Evolutionary conservation across 1,284 basidiomycete species (phyloP), one percentile per base, ranked within the genome.

Genomic region (Cutaneotrichosporon daszewskae): DNA sequence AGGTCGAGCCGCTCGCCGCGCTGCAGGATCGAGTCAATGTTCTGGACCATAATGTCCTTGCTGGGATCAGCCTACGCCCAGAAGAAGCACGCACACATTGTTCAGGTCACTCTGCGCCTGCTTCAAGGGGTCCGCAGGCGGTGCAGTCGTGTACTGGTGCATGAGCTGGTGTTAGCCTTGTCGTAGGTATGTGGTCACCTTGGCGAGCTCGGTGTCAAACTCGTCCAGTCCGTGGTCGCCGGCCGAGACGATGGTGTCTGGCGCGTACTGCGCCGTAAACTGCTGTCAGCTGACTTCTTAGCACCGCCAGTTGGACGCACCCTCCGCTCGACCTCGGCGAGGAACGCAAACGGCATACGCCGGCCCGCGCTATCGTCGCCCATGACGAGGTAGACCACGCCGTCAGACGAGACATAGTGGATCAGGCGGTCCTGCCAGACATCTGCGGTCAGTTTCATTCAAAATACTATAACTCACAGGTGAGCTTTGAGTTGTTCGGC

Each of bases 41-140:
- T 92, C 69, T 91, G 86, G 29, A 95, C 91, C 90, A 96, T 95
- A 71, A 96, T 90, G 59, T 94, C 86, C 71, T 96, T 96, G 37
- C 68, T 71, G 54, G 13, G 1, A 35, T 46, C 28, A 45, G 39
- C 25, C 14, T 7, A 3, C 13, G 5, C 1, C 19, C 11, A 34
- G 14, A 2, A n/a, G 23, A 12, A 14, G 2, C 9, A 63, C 68
- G 36, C 40, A 71, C 67, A 94, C 90, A 59, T 91, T 85, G 51
- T 85, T 84, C 24, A 98, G 77, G 65, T 98, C 92, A 9, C 78
- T 79, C 64, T 92, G 90, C 3, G 95, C 94, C 53, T 87, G 84
- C 25, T 82, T 75, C 47, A 97, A 82, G 46, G 92, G 89, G 66
- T 98, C 94, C n/a, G 78, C 75, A 8, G 89, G 87, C n/a, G 90